phyloP scores from a whole-genome alignment of 805 yeast species.

The Monosporozyma yasuniensis region DNA sequence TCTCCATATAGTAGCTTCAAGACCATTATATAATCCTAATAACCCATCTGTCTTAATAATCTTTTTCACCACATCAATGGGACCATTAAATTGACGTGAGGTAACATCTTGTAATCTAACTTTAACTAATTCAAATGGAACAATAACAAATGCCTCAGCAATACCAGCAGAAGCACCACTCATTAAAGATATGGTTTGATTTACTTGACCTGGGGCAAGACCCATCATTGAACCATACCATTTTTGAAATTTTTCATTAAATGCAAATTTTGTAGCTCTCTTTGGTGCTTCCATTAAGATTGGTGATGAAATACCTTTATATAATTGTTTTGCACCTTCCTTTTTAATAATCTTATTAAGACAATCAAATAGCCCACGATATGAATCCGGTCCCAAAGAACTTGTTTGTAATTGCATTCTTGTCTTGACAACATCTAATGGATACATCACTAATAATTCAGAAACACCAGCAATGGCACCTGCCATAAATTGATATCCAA shows the following conservation, averaged over 20 bases:
- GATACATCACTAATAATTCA: conserved; percentile 91
- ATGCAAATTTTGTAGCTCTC: conserved; percentile 97
- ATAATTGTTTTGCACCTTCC: conserved; percentile 78
- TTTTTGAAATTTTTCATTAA: conserved; percentile 94
- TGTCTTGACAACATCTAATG: conserved; percentile 93
- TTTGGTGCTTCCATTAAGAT: conserved; percentile 98
- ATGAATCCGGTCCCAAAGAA: conserved; percentile 27
- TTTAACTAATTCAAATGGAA: conserved; percentile 93
- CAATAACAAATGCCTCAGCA: conserved; percentile 91
- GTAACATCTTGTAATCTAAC: conserved; percentile 90
- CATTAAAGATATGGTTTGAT: conserved; percentile 74
- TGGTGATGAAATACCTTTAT: conserved; percentile 93
- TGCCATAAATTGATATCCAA: conserved; percentile 78
- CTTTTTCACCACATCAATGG: conserved; percentile 68
- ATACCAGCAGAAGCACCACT: conserved; percentile 99
- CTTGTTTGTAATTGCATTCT: conserved; percentile 72
- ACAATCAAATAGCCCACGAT: conserved; percentile 79
- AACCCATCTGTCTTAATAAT: conserved; percentile 70
- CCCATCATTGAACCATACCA: conserved; percentile 68
- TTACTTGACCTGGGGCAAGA: conserved; percentile 43
- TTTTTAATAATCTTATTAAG: conserved; percentile 69
- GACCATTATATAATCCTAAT: conserved; percentile 81
- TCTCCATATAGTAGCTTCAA: conserved; percentile 97
- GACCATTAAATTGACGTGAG: conserved; percentile 56
- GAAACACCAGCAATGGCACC: conserved; percentile 98